Evolutionary conservation across 768 basidiomycete species (phyloP), one percentile per base, ranked within the genome.

Genomic region (Boletus edulis): DNA sequence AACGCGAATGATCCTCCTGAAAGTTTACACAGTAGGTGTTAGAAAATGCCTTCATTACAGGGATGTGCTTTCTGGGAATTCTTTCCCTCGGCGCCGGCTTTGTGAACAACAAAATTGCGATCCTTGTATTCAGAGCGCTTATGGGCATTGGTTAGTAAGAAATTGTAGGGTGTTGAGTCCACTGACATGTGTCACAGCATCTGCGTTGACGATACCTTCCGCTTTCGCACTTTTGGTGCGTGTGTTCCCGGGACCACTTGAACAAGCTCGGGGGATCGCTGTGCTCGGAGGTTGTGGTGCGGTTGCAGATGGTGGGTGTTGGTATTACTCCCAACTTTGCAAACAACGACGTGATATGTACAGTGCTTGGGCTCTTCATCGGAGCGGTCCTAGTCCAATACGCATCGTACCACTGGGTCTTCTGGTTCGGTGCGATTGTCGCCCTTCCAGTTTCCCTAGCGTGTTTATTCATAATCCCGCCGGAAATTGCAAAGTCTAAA

Each of bases 121-220:
- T 85, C 42, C 71, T 84, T 37, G 70, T 81, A 40, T 63, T 85
- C 1, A 73, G 84, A 59, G 82, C 78, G 3, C 46, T 85, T 10
- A 77, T 72, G 58, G 83, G 84, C 18, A 71, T 77, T 35, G 73
- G 80, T 76, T 43, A 51, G 67, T n/a, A 38, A 39, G 18, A 31
- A 6, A 1, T 4, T 5, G 35, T 8, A n/a, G 0, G 18, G 11
- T n/a, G 8, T 47, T 3, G 31, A 15, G 22, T 51, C 15, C 45
- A 18, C 40, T 61, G 4, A 68, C n/a, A 20, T 9, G 17, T 18
- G 1, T 49, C n/a, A 14, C 70, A 73, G 78, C 72, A 13, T 81
- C 78, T 18, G 72, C 80, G 2, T 65, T 81, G 70, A 78, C 78
- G 10, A 74, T 82, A 37, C 81, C 81, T 3, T 78, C 80, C 4